Base-by-base conservation (phyloP, 1,139 yeast genomes). In the Starmera stellimalicola region DNA sequence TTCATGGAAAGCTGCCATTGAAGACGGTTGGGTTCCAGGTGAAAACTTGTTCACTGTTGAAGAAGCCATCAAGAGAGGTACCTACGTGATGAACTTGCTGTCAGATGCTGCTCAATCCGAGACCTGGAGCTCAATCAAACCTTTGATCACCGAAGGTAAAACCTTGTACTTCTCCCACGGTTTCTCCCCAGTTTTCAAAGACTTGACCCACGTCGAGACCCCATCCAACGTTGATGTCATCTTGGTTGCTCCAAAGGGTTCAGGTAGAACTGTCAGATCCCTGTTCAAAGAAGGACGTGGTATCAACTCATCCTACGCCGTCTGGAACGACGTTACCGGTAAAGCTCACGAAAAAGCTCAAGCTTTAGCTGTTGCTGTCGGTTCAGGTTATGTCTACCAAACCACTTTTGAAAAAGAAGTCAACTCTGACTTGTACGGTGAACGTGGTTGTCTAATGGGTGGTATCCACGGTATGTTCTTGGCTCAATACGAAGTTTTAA, bases 401-500 rank as follows among this genome's bases (percentile, higher is more conserved):
- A 91, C 98, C 71, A 91, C 98, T 51, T 93, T 93, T 61, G 95
- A 93, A 73, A 85, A 82, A 73, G 98, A 91, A 73, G 98, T 91
- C 61, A 85, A 83, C 87, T 88, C 97, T 50, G 98, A 91, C 67
- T 77, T 91, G 63, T 91, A 91, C 73, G 98, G 98, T 72, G 98
- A 91, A 77, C 87, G 98, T 77, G 98, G 98, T 62, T 88, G 97
- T 73, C 77, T 91, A 57, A 91, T 91, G 98, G 98, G 98, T 64
- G 98, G 98, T 77, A 88, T 91, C 75, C 98, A 91, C 76, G 98
- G 98, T 75, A 91, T 91, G 97, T 91, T 91, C 88, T 77, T 91
- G 60, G 98, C 98, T 54, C 98, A 91, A 74, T 91, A 91, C 77
- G 98, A 91, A 70, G 98, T 91, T 47, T 80, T 91, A 65, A 88